These are phyloP conservation scores for Punica granatum DNA, from an alignment of 345 rosid genomes.

Conservation along the genomic window DNA sequence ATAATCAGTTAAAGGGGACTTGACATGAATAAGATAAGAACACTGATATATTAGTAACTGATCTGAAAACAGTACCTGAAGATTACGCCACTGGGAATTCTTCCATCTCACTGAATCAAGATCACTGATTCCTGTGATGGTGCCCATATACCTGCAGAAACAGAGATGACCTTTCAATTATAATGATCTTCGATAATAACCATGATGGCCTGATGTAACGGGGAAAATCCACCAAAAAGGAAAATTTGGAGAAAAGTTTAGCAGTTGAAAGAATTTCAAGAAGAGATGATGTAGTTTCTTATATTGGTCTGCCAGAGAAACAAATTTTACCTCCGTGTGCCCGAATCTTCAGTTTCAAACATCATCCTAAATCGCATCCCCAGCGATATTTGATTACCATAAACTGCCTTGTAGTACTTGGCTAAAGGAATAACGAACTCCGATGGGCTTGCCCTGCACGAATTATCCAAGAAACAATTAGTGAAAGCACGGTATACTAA, in stretches of 20 bases:
- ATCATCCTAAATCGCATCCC: conserved; percentile 96
- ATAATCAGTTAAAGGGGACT: not conserved
- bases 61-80: conserved; percentile 44
- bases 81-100: conserved; percentile 91
- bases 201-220: too few species aligned
- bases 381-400: conserved; percentile 62
- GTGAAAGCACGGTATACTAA: not conserved
- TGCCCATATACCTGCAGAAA: conserved; percentile 86
- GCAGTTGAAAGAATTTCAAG: not conserved
- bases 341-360: conserved; percentile 97
- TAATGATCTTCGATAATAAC: too few species aligned
- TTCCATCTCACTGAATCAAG: conserved; percentile 91
- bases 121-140: conserved; percentile 80
- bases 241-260: not conserved
- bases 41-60: not conserved
- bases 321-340: conserved; percentile 50
- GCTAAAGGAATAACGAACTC: conserved; percentile 95
- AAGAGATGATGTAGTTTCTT: not conserved
- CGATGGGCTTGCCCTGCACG: conserved; percentile 72
- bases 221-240: not conserved
- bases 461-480: not conserved
- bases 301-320: not conserved
- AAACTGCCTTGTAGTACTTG: conserved; percentile 79
- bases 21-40: not conserved
- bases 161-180: not conserved